Conservation (phyloP, 2,329 filamentous ascomycete species). For the Aspergillus sp. region DNA sequence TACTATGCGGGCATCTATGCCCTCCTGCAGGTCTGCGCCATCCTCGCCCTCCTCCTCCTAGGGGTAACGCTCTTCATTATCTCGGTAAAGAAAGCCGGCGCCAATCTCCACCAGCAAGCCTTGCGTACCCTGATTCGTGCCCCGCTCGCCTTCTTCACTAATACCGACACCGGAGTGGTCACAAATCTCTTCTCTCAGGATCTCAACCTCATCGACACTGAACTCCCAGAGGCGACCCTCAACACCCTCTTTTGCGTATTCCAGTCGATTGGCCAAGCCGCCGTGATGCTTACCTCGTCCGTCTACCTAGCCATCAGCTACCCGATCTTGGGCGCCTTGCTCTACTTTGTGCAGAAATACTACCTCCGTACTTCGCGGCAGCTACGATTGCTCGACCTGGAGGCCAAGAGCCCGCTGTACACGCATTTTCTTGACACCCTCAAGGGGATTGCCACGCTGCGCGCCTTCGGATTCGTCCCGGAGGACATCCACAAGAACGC, state of each 20-base stretch:
- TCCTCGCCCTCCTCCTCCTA: conserved; percentile 12
- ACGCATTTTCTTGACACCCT: background rate
- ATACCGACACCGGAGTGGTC: conserved; percentile 48
- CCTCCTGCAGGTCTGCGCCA: conserved; percentile 27
- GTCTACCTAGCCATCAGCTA: conserved; percentile 29
- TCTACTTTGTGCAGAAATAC: background rate
- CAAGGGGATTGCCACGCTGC: background rate
- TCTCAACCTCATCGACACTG: conserved; percentile 48
- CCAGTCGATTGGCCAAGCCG: conserved; percentile 24
- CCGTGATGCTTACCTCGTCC: conserved; percentile 23
- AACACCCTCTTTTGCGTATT: conserved; percentile 24
- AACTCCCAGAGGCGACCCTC: conserved; percentile 28
- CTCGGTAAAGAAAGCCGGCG: conserved; percentile 24
- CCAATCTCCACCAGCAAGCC: conserved; percentile 27
- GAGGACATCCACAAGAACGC: conserved; percentile 24
- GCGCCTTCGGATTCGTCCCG: background rate
- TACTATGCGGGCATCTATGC: conserved; percentile 33
- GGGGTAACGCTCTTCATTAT: conserved; percentile 18
- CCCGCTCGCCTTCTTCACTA: conserved; percentile 47
- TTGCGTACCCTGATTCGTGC: conserved; percentile 31
- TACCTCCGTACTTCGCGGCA: background rate
- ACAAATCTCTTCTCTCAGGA: conserved; percentile 54
- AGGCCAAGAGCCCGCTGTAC: background rate
- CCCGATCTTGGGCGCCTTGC: background rate
- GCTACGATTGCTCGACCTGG: background rate